Evolutionary conservation across 2,329 filamentous ascomycete genomes (phyloP), one percentile per base, ranked within the genome.

Genomic region (Penicillium sp.): DNA sequence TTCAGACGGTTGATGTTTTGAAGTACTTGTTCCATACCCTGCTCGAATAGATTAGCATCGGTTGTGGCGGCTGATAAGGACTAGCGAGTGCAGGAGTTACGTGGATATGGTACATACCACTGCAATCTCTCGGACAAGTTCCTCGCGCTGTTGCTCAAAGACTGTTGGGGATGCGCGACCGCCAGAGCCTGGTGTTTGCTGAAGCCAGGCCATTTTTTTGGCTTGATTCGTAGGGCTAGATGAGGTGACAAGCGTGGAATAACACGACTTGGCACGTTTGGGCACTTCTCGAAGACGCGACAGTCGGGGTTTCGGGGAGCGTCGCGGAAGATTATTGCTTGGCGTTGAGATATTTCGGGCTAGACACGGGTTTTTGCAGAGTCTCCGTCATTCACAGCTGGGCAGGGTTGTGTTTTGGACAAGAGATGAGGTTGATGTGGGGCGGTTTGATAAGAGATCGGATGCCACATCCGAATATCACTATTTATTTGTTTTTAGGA

Each of bases 1-100:
- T 97, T 99, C 56, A 99, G 78, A 67, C 92, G 92, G 77, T 97
- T 99, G 74, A 97, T 91, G 69, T 96, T 97, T 67, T 92, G 89
- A 10, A 99, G 87, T 56, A 96, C 91, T 67, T 94, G 87, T 68
- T 97, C 94, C 71, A 99, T 80, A 58, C 80, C 82, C 83, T 86
- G 60, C 5, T 5, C 16, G n/a, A 25, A 22, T 9, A n/a, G 9
- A 30, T 43, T 14, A 46, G 10, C 17, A 38, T 44, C 25, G 4
- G 7, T 7, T 30, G 33, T 2, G 35, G 22, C 12, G 3, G 8
- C 14, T 22, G n/a, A 43, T 16, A 7, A 25, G 42, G 14, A n/a
- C 9, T n/a, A 14, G 14, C n/a, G 9, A 14, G 10, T n/a, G 35
- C n/a, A n/a, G 12, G 12, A 17, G 19, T 25, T 25, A 9, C 11